Conservation (phyloP, 805 yeast species). For the Kregervanrija fluxuum region DNA sequence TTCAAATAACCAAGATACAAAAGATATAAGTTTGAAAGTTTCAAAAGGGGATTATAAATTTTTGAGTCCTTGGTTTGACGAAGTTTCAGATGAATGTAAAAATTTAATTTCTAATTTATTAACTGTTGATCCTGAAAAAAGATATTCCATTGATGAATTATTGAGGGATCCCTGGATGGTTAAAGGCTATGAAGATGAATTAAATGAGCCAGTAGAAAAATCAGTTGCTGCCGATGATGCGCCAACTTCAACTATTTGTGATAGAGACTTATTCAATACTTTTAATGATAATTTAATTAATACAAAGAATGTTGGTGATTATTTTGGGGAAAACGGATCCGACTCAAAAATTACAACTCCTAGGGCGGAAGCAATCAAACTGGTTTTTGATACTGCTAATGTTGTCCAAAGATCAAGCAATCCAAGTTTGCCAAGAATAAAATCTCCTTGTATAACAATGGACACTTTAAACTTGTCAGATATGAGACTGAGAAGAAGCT, state of each 20-base stretch:
- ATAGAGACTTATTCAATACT: conserved; percentile 19
- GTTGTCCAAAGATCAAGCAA: conserved; percentile 19
- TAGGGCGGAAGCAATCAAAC: conserved; percentile 31
- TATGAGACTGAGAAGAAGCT: too few relatives aligned
- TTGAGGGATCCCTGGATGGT: conserved; percentile 64
- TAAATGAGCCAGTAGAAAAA: background rate
- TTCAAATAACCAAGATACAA: conserved; percentile 53
- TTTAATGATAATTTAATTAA: conserved; percentile 22
- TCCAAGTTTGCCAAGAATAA: background rate
- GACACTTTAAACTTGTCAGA: background rate
- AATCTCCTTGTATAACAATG: background rate
- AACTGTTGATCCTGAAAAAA: conserved; percentile 58
- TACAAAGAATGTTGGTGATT: conserved; percentile 16
- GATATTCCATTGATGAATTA: conserved; percentile 64
- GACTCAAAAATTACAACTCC: conserved; percentile 22
- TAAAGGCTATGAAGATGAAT: conserved; percentile 23
- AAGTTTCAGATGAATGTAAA: conserved; percentile 64
- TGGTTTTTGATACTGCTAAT: conserved; percentile 31
- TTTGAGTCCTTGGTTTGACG: conserved; percentile 86
- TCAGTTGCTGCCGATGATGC: conserved; percentile 24
- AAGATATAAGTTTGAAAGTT: conserved; percentile 57
- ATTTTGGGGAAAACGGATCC: conserved; percentile 11
- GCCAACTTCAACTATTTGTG: conserved; percentile 23
- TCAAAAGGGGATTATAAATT: conserved; percentile 68
- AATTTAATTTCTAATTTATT: conserved; percentile 57